A percentile compares a stretch with the other conserved stretches of the same genome.
Evolutionary conservation across 768 basidiomycete species (phyloP).

Genomic region (Mrakia blollopis): DNA sequence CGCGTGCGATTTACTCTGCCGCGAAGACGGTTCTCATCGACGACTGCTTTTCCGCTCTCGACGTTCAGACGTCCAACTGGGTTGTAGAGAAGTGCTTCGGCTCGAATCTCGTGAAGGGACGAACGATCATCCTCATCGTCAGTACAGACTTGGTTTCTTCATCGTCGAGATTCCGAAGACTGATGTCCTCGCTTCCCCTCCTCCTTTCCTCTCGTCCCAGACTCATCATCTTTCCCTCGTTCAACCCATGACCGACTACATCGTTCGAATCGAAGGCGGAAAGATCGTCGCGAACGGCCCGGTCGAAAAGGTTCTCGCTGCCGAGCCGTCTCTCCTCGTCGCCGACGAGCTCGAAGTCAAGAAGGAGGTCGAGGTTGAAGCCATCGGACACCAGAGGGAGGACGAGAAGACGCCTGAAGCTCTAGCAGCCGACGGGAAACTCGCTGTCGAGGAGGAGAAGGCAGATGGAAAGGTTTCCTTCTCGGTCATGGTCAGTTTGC

Average conservation of each 20-base stretch:
- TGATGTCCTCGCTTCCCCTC: background rate
- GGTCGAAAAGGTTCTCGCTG: conserved; percentile 36
- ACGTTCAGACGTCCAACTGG: conserved; percentile 54
- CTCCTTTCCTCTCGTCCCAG: conserved; percentile 25
- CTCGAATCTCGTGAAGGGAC: conserved; percentile 50
- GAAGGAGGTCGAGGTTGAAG: conserved; percentile 25
- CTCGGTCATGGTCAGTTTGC: background rate
- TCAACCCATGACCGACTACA: conserved; percentile 41
- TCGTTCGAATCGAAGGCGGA: conserved; percentile 42
- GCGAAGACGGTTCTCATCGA: conserved; percentile 17
- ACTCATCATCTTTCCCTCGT: conserved; percentile 45
- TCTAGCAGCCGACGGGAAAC: conserved; percentile 36
- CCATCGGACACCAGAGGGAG: conserved; percentile 13
- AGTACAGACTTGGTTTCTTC: conserved; percentile 36
- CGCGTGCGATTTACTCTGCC: conserved; percentile 16
- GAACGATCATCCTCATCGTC: conserved; percentile 56
- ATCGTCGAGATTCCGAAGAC: no score
- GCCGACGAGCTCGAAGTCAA: conserved; percentile 34
- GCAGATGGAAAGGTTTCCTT: conserved; percentile 7
- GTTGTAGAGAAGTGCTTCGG: conserved; percentile 52
- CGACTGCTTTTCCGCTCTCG: conserved; percentile 43
- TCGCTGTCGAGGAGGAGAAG: conserved; percentile 45
- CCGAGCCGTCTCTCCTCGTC: conserved; percentile 35
- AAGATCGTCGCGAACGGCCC: conserved; percentile 38
- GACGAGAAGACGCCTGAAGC: conserved; percentile 30